Evolutionary conservation across 257 asterid genomes (phyloP).

Genomic region (Plectranthus barbatus): DNA sequence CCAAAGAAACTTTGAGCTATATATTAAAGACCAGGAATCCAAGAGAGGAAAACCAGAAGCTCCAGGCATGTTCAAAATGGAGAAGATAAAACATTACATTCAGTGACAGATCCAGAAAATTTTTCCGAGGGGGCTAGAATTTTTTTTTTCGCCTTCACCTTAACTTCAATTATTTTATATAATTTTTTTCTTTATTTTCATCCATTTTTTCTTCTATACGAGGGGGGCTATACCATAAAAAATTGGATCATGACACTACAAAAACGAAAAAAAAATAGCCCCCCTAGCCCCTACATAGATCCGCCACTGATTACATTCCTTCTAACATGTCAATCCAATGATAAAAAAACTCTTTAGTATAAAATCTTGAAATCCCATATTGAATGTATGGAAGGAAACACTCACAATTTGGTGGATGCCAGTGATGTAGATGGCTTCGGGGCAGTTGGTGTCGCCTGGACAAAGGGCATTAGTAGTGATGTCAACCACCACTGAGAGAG

Average conservation of each 20-base stretch:
- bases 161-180: too few relatives aligned
- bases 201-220: too few relatives aligned
- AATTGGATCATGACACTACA: too few relatives aligned
- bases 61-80: neutral
- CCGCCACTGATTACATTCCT: too few relatives aligned
- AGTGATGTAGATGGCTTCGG: constrained; percentile 69
- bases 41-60: neutral
- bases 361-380: neutral
- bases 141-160: too few relatives aligned
- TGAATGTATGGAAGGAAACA: neutral
- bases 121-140: too few relatives aligned
- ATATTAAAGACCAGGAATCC: neutral
- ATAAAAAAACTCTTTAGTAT: too few relatives aligned
- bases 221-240: too few relatives aligned
- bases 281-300: too few relatives aligned
- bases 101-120: too few relatives aligned
- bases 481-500: constrained; percentile 79
- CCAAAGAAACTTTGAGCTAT: neutral
- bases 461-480: constrained; percentile 84
- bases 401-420: constrained; percentile 89
- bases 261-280: too few relatives aligned
- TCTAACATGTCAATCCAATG: neutral
- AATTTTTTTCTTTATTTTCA: too few relatives aligned
- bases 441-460: constrained; percentile 53
- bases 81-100: neutral